phyloP scores from a whole-genome alignment of 192 early-diverging fungal species.

The Coemansia sp. region DNA sequence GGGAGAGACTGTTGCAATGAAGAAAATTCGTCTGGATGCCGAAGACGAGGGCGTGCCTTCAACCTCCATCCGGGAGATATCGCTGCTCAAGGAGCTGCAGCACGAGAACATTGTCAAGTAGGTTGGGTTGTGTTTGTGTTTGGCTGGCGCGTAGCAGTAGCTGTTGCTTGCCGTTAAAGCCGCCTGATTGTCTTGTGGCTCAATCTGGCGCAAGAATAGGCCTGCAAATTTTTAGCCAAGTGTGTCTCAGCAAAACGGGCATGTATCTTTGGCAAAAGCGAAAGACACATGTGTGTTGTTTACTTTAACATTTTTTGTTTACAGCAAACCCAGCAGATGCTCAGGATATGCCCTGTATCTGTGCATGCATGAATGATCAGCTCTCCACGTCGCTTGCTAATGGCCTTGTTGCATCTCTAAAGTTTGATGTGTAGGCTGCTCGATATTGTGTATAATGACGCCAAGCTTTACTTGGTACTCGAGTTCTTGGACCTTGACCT shows the following conservation, averaged over 20 bases:
- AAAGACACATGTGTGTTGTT: background rate
- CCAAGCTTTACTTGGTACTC: conserved; percentile 91
- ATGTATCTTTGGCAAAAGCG: background rate
- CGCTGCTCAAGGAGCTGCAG: conserved; percentile 80
- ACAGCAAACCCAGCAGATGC: background rate
- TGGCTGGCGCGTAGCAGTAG: background rate
- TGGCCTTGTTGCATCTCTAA: background rate
- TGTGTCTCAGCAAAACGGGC: background rate
- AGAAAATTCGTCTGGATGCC: conserved; percentile 69
- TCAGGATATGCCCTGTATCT: background rate
- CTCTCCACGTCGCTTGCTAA: background rate
- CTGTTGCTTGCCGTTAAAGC: background rate
- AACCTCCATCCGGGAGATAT: conserved; percentile 85
- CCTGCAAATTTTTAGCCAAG: too few species aligned
- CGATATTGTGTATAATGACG: conserved; percentile 86
- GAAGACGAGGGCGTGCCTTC: conserved; percentile 76
- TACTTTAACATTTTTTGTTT: background rate
- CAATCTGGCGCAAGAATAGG: too few species aligned
- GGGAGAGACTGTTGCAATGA: conserved; percentile 67
- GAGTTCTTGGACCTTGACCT: conserved; percentile 93
- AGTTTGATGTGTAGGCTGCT: conserved; percentile 59
- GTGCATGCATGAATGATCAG: background rate
- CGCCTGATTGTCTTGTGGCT: too few species aligned
- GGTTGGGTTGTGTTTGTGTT: conserved; percentile 8
- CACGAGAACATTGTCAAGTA: conserved; percentile 85